Conservation (phyloP, 164 flowering plant species). For the Vitis rotundifolia region DNA sequence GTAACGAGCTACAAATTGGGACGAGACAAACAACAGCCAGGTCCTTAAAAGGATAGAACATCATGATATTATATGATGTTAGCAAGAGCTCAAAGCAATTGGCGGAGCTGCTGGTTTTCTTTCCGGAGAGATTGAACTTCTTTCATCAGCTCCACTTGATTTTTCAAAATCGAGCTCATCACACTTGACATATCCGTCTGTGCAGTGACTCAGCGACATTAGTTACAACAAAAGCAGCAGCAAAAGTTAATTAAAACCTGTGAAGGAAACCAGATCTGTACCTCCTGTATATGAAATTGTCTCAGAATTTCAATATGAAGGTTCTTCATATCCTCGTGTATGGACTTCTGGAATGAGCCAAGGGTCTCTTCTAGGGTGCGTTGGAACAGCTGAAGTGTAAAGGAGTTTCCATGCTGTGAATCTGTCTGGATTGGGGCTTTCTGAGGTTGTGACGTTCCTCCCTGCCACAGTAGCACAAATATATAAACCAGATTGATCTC, state of each 20-base stretch:
- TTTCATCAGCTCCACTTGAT: conserved; percentile 74
- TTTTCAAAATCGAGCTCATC: conserved; percentile 59
- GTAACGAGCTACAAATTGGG: not conserved
- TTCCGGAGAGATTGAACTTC: conserved; percentile 72
- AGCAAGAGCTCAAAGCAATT: conserved; percentile 41
- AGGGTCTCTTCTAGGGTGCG: conserved; percentile 83
- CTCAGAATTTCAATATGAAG: conserved; percentile 91
- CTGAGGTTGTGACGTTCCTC: conserved; percentile 41
- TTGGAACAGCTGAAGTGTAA: conserved; percentile 85
- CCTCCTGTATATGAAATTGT: conserved; percentile 91
- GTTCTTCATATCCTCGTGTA: conserved; percentile 88
- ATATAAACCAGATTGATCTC: not conserved
- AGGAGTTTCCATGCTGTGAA: conserved; percentile 66
- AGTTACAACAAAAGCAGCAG: not conserved
- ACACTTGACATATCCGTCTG: conserved; percentile 70
- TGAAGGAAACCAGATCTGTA: conserved; percentile 14
- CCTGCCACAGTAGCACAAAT: conserved; percentile 29
- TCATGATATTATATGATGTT: not conserved
- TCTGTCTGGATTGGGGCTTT: conserved; percentile 44
- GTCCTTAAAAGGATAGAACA: not conserved
- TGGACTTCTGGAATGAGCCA: conserved; percentile 73
- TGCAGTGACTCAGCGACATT: conserved; percentile 1
- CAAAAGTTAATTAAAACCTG: too few species aligned
- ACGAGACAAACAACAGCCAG: not conserved
- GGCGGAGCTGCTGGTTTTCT: conserved; percentile 82